Percentiles rank a stretch among this genome's conserved stretches.
phyloP scores from a whole-genome alignment of 805 yeast species.

The Spathaspora girioi region DNA sequence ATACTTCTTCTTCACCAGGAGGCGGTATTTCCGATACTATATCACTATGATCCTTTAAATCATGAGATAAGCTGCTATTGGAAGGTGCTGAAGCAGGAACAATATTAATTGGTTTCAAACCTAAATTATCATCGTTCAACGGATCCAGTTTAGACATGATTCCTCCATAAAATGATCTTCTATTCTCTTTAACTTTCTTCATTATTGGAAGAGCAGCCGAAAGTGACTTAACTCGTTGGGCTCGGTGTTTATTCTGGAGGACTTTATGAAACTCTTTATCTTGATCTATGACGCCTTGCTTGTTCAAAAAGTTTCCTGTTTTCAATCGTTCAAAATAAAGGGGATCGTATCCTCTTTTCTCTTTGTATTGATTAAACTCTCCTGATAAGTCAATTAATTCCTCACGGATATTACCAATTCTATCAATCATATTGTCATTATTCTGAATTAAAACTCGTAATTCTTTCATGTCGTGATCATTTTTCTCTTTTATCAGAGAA shows the following conservation, averaged over 20 bases:
- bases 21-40: neutral
- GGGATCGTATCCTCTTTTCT: neutral
- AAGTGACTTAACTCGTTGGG: neutral
- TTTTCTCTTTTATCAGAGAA: conserved; percentile 2
- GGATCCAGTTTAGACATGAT: neutral
- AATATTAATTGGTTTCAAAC: neutral
- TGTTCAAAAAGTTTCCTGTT: neutral
- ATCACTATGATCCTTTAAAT: neutral
- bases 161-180: neutral
- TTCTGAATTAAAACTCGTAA: neutral
- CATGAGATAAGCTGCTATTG: neutral
- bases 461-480: conserved; percentile 1
- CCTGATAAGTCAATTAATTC: conserved; percentile 1
- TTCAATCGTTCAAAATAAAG: conserved; percentile 1
- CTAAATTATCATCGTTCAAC: neutral
- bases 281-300: neutral
- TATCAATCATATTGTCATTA: conserved; percentile 5
- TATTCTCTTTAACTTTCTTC: neutral
- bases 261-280: neutral
- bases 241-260: neutral
- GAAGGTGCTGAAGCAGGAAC: neutral
- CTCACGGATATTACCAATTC: conserved; percentile 1
- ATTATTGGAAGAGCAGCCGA: neutral
- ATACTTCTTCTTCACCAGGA: neutral
- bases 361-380: conserved; percentile 1